Base-by-base conservation (phyloP, 1,139 yeast species). In the Diutina neorugosa region DNA sequence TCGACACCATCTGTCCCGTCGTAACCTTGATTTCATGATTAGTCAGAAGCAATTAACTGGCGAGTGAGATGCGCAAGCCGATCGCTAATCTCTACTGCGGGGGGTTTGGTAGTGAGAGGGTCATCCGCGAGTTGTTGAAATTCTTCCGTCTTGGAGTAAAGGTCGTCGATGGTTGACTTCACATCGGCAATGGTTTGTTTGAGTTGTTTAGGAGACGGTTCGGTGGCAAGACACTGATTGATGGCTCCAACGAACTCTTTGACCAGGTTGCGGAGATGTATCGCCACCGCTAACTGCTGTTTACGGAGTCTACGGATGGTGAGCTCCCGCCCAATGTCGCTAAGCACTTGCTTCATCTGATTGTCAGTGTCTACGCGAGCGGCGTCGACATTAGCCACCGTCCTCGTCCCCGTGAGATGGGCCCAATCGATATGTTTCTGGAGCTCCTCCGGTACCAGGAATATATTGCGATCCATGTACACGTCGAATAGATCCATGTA, bases 401-500 rank as follows among this genome's bases (percentile, higher is more conserved):
- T 23, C 8, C n/a, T 25, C 11, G 25, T 21, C 19, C 25, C 25
- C 6, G 48, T 23, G 4, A 44, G 34, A 11, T 25, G 16, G 8
- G 31, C 37, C 40, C 50, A 25, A 18, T 46, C 40, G 20, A 46
- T 12, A 11, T 25, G 19, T 3, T 34, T 20, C n/a, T 25, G 40
- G 3, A 46, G 37, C 23, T 27, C 23, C 9, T 14, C 21, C 14
- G 50, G 50, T 14, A 46, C 27, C 14, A 27, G 9, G 16, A 46
- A 46, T n/a, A 46, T 46, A n/a, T 46, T 46, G 27, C 50, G 50
- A 23, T 27, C 27, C 50, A 46, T 46, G 16, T 46, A 46, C 11
- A 46, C 12, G 3, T 46, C 50, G 11, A 46, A 46, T 5, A 27
- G 18, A 9, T 46, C 50, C 27, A 25, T 23, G 40, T 46, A 46